These are phyloP conservation scores for Bremia lactucae DNA, from an alignment of 352 stramenopile species.

Conservation along the genomic window DNA sequence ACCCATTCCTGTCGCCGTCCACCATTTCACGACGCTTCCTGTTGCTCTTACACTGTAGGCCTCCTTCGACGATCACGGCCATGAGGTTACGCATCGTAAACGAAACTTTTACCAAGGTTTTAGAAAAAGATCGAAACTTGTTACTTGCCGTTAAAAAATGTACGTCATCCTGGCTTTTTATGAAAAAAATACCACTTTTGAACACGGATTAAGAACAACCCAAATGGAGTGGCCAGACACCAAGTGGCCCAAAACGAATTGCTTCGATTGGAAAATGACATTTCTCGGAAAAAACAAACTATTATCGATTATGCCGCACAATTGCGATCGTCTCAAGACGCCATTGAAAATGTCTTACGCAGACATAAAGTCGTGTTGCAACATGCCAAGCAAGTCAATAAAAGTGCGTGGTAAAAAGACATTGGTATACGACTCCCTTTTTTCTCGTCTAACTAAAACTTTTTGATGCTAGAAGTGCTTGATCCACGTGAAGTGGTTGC, in stretches of 20 bases:
- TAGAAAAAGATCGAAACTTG: conserved; percentile 70
- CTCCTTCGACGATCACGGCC: conserved; percentile 63
- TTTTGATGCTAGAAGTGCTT: conserved; percentile 32
- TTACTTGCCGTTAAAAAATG: conserved; percentile 62
- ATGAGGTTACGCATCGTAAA: conserved; percentile 65
- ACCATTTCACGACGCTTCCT: too few species aligned
- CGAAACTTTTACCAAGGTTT: conserved; percentile 59
- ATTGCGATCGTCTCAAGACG: conserved; percentile 52
- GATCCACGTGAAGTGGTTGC: conserved; percentile 61
- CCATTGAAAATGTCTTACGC: conserved; percentile 53
- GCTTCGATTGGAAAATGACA: conserved; percentile 39
- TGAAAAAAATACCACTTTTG: too few species aligned
- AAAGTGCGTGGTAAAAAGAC: conserved; percentile 19
- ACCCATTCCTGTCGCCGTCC: too few species aligned
- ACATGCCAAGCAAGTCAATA: conserved; percentile 41
- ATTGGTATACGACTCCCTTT: not conserved
- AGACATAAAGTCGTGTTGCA: conserved; percentile 55
- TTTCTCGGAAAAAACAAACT: conserved; percentile 56
- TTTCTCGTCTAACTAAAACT: not conserved
- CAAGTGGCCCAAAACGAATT: conserved; percentile 67
- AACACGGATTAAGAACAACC: too few species aligned
- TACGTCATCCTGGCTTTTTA: too few species aligned
- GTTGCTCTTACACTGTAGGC: conserved; percentile 21
- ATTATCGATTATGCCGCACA: conserved; percentile 59
- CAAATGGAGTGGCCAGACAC: conserved; percentile 47